Percentiles rank a stretch among this genome's conserved stretches.
Evolutionary conservation across 768 basidiomycete genomes (phyloP).

Genomic region (Pleurotus salmoneostramineus): DNA sequence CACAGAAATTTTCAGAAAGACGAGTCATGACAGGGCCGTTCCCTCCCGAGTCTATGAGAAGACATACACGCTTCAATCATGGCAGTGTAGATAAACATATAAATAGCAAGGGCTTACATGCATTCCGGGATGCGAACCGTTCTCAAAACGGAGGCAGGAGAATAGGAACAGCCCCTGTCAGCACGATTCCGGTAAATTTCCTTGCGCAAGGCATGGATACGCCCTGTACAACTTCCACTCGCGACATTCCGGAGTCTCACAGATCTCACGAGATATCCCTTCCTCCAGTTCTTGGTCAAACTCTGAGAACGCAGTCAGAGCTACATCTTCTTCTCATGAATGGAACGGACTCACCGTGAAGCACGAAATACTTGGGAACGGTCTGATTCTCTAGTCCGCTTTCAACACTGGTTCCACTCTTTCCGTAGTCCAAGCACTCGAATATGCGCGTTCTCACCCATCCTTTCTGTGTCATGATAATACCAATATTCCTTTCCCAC

Average conservation of each 20-base stretch:
- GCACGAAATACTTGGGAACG: conserved; percentile 31
- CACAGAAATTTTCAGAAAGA: too few species aligned
- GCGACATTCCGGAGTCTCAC: conserved; percentile 22
- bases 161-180: too few species aligned
- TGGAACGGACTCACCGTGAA: conserved; percentile 30
- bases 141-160: too few species aligned
- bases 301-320: conserved; percentile 15
- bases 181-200: conserved; percentile 17
- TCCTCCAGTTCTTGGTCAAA: conserved; percentile 9
- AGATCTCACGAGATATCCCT: background rate
- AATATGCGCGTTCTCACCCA: conserved; percentile 38
- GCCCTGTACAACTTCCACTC: conserved; percentile 43
- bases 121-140: too few species aligned
- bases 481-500: conserved; percentile 16
- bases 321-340: conserved; percentile 3
- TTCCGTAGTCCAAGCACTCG: conserved; percentile 35
- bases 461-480: conserved; percentile 20
- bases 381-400: conserved; percentile 24
- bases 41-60: too few species aligned
- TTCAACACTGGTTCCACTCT: conserved; percentile 24
- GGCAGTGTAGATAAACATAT: too few species aligned
- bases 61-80: too few species aligned
- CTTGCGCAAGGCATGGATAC: conserved; percentile 43
- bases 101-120: too few species aligned
- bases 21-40: too few species aligned